Base-by-base conservation (phyloP, 345 rosid genomes). In the Adansonia digitata region DNA sequence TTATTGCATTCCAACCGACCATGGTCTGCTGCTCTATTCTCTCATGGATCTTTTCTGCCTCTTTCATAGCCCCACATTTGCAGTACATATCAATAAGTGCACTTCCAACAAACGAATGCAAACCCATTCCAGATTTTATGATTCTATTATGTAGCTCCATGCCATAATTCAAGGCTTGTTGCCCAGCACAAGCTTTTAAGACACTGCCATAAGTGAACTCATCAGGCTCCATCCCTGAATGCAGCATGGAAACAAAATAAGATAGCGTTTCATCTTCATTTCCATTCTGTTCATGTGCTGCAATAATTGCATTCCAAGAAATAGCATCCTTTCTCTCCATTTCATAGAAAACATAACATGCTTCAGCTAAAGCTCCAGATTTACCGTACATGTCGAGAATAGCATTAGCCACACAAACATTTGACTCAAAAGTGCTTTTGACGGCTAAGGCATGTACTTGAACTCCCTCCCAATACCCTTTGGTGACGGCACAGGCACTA, bases 181-280 rank as follows among this genome's bases (percentile, higher is more conserved):
- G 71, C 78, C 88, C 83, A 34, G 94, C 85, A 72, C 97, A 95
- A 75, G 92, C 93, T 86, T 95, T 95, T 71, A 91, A 79, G 53
- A 90, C 88, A 73, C 99, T 95, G 29, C 99, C 98, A 80, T 88
- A 94, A 67, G 99, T 94, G 79, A 87, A 94, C 75, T 91, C 92
- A 77, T 94, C 98, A 52, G 99, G 97, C 67, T 92, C 90, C 75
- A 90, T 74, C 18, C 85, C 66, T 26, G 86, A 86, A 59, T 69
- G 83, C 20, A 90, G 84, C 99, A 94, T 92, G 3, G 85, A 87
- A 72, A 82, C 81, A 72, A 91, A 93, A 80, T 78, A 82, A 74
- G 78, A 74, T 22, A 90, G 84, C 4, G 98, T 91, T 63, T 84
- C 86, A 69, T 24, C 81, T 79, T 83, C 88, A 27, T 80, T 79